Base-by-base conservation (phyloP, 2,329 filamentous ascomycete species). In the Clonostachys rhizophaga region DNA sequence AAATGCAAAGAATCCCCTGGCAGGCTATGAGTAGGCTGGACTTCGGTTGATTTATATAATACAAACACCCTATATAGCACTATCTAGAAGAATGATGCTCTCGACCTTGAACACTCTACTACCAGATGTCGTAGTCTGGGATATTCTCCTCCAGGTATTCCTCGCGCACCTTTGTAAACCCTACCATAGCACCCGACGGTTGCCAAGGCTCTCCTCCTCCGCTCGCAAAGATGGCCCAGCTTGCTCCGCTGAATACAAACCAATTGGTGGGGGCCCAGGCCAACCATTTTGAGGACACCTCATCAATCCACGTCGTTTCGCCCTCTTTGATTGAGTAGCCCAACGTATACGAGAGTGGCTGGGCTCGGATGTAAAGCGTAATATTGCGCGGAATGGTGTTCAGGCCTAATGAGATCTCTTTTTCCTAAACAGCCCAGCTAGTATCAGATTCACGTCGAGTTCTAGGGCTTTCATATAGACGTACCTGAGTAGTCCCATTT, bases 161-260 rank as follows among this genome's bases (percentile, higher is more conserved):
- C 43, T 58, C 55, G 12, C 49, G 41, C 35, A 58, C 47, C 8
- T 49, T 50, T 8, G 40, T 40, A 42, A 58, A 58, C 5, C 55
- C 55, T 12, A 58, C 54, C 6, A 53, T 46, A 0, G 52, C 51
- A 2, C 50, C 50, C 43, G 56, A 52, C 11, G 49, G 52, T 2
- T 52, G 52, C 54, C 56, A 58, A 3, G 56, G 55, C 5, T 53
- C 51, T 8, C 49, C 49, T 8, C 53, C 52, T 3, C 56, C 54
- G 24, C 51, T 58, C 4, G 51, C 55, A 30, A 57, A 57, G 4
- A 58, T 44, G 5, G 47, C 54, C 37, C 57, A 55, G 51, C 57
- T 58, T 40, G 54, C 50, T 1, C 55, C 55, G 9, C 53, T 51
- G 30, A 58, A 57, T 4, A 55, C 50, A 2, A 54, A 50, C 40